A percentile compares a stretch with the other conserved stretches of the same genome.
Conservation (phyloP, 2,329 filamentous ascomycete genomes). For the Epichloe gansuensis region DNA sequence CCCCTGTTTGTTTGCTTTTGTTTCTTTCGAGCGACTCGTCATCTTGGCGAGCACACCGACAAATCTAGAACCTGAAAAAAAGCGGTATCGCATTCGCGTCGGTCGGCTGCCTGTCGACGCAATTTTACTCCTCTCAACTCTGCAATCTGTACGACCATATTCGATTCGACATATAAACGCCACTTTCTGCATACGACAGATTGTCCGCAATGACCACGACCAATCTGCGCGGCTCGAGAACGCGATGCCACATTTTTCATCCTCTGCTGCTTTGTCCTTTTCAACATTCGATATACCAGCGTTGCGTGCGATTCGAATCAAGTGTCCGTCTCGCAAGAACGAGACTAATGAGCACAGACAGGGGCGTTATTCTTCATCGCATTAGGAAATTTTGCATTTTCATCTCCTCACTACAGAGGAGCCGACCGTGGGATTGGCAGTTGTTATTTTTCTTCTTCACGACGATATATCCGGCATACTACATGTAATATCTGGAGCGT, state of each 20-base stretch:
- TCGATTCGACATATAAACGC: conserved; percentile 32
- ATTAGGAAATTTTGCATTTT: conserved; percentile 14
- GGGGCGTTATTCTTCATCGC: conserved; percentile 18
- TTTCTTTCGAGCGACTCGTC: conserved; percentile 24
- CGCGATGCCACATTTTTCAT: conserved; percentile 33
- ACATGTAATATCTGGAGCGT: conserved; percentile 11
- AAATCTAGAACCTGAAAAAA: conserved; percentile 25
- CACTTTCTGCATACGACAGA: conserved; percentile 15
- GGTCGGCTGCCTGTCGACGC: conserved; percentile 12
- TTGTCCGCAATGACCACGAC: conserved; percentile 15
- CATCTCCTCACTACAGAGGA: conserved; percentile 6
- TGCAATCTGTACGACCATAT: conserved; percentile 35
- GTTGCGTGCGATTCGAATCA: conserved; percentile 12
- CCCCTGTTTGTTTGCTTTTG: conserved; percentile 11
- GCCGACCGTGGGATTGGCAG: conserved; percentile 10
- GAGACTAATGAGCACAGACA: conserved; percentile 31
- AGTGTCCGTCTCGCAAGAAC: conserved; percentile 22
- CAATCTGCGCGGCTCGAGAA: conserved; percentile 20
- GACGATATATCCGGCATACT: conserved; percentile 8
- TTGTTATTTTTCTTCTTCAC: not conserved
- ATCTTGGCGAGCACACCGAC: conserved; percentile 37
- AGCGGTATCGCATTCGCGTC: conserved; percentile 18
- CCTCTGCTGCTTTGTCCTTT: conserved; percentile 16
- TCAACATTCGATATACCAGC: conserved; percentile 10
- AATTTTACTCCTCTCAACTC: conserved; percentile 15